Base-by-base conservation (phyloP, 352 stramenopile genomes). In the Pythium chondricola region DNA sequence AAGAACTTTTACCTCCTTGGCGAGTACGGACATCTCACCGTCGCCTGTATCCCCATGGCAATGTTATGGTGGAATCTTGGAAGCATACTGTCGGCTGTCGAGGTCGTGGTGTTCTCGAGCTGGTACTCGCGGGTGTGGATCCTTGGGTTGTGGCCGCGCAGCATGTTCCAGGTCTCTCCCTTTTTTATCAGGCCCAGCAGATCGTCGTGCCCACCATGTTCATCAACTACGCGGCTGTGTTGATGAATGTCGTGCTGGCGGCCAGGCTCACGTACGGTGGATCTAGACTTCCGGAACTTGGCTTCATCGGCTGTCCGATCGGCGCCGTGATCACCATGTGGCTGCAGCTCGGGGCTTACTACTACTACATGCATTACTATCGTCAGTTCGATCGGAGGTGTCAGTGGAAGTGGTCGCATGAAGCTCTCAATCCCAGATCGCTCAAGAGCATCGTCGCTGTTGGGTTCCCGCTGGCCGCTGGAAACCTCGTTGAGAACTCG, bases 151-250 rank as follows among this genome's bases (percentile, higher is more conserved):
- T 91, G 71, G 72, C 83, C 83, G n/a, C 76, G 78, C 46, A 76
- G 73, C 44, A 84, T 88, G 65, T 90, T 87, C 48, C 76, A 87
- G 43, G 68, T 82, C 58, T 93, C 18, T 69, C 69, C 18, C 76
- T 69, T 39, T 95, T 83, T 60, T 90, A 92, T 56, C 72, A 93
- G 48, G 70, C 81, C 40, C 85, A 92, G 55, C 74, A 86, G 45
- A 83, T 90, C 41, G 78, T 93, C 22, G 43, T 88, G 14, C 83
- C 80, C 25, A 85, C 76, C 6, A 69, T 81, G 1, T 43, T 58
- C 17, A 74, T 84, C 61, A 89, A 88, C 55, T 48, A 68, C 22
- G 25, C 74, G 14, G 61, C 74, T 0, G 72, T 95, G 14, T 48
- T 55, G n/a, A 43, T 89, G 46, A 93, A 90, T 17, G 31, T 38